Evolutionary conservation across 179 eudicot genomes (phyloP), one percentile per base, ranked within the genome.

Genomic region (Heliamphora ciliata): DNA sequence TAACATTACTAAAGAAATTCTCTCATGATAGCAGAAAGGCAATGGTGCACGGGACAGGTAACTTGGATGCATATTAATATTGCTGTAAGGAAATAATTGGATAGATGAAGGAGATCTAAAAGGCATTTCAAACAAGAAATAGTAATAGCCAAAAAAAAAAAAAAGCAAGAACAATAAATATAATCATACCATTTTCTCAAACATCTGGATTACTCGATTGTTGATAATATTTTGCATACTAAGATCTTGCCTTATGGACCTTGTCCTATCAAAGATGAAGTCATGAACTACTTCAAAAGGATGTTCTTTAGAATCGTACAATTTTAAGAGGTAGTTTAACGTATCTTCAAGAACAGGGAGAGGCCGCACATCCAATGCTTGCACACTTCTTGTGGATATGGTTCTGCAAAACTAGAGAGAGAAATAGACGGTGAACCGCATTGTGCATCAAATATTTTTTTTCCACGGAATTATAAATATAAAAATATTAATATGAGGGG

Each of bases 241-340:
- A 60, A 94, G 93, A 88, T 95, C 98, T 90, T 95, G 98, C 86
- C 98, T 90, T 74, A 95, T 94, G 84, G 98, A 95, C 86, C 97
- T 92, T 68, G 92, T 92, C 87, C 98, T 85, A 88, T 95, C 98
- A 85, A 92, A 94, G 80, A 95, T 79, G 85, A 95, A 95, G 84
- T 94, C 98, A 82, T 95, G 98, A 83, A 95, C 87, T 82, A 87
- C 94, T 83, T 90, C 93, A 88, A 92, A 95, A 14, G 98, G 90
- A 83, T 84, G 87, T 48, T 90, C 91, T n/a, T 86, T 79, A 5
- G 93, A 91, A 83, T 89, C 87, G 86, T 90, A 77, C 84, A 95
- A 86, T 82, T 85, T 84, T 83, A 94, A 86, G 73, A 95, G 92
- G 85, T 94, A 89, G 79, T 90, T 87, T 55, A 95, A 87, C 52